These are phyloP conservation scores for Drechslera avenae DNA, from an alignment of 2,329 filamentous ascomycete genomes.

Conservation along the genomic window DNA sequence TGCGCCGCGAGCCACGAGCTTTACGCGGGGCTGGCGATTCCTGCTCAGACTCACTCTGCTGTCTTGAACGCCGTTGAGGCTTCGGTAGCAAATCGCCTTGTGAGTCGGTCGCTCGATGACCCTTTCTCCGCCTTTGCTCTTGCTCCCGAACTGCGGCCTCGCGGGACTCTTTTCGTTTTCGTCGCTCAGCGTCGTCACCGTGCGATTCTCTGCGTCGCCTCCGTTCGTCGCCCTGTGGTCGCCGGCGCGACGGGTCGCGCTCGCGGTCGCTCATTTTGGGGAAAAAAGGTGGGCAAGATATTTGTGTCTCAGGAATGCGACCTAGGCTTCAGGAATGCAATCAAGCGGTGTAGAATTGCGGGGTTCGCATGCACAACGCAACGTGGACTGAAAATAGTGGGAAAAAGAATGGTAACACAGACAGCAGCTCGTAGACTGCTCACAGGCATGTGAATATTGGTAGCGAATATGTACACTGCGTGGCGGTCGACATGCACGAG, in stretches of 20 bases:
- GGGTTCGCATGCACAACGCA: constrained; percentile 16
- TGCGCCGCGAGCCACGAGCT: constrained; percentile 23
- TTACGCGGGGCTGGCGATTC: constrained; percentile 35
- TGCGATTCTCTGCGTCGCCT: constrained; percentile 37
- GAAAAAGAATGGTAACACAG: constrained; percentile 7
- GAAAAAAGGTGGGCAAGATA: constrained; percentile 9
- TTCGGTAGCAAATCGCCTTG: constrained; percentile 43
- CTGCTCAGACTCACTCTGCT: constrained; percentile 40
- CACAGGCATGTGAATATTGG: constrained; percentile 10
- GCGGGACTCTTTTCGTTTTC: constrained; percentile 25
- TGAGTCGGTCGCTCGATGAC: constrained; percentile 50
- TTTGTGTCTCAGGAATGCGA: constrained; percentile 1
- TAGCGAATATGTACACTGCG: constrained; percentile 37
- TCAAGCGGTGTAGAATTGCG: constrained; percentile 17
- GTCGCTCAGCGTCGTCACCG: constrained; percentile 31
- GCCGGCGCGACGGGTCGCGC: constrained; percentile 28
- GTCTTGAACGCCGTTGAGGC: constrained; percentile 23
- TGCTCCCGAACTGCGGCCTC: constrained; percentile 27
- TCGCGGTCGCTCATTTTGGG: constrained; percentile 27
- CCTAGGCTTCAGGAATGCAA: background rate
- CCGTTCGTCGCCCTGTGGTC: constrained; percentile 35
- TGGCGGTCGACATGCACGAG: constrained; percentile 21
- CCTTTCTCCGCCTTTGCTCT: constrained; percentile 38
- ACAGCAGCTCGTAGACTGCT: background rate
- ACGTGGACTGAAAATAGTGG: constrained; percentile 3